Evolutionary conservation across 73 alveolate species (phyloP).

Genomic region (Stentor coeruleus): DNA sequence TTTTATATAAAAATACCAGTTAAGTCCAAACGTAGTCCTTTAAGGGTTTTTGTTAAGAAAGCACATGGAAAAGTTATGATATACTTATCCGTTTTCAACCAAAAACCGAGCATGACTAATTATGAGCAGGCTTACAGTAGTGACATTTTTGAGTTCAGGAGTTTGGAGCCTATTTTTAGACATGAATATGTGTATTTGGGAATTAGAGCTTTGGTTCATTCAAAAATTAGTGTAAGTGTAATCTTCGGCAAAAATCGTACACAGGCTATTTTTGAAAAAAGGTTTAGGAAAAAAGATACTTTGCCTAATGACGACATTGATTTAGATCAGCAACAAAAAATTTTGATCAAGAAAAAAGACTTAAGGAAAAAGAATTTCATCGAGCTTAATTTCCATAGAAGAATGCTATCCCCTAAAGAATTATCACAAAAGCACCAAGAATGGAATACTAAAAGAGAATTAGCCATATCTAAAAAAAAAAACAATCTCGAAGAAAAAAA

Average conservation of each 20-base stretch:
- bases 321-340: neutral
- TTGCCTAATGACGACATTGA: neutral
- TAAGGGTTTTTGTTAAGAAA: neutral
- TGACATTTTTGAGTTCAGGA: neutral
- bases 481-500: neutral
- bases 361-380: neutral
- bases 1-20: no score
- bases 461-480: neutral
- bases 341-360: neutral
- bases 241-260: neutral
- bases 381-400: no score
- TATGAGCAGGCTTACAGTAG: neutral
- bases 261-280: neutral
- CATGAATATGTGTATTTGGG: neutral
- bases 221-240: neutral
- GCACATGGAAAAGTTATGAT: neutral
- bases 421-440: neutral
- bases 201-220: neutral
- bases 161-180: neutral
- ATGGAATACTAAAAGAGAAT: neutral
- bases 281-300: no score
- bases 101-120: neutral
- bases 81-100: neutral
- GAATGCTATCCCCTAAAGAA: slow-evolving; percentile 1
- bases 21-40: neutral